Percentiles rank a stretch among this genome's conserved stretches.
These are phyloP conservation scores for Melampsora larici-populina DNA, from an alignment of 1,284 basidiomycete species.

Conservation along the genomic window DNA sequence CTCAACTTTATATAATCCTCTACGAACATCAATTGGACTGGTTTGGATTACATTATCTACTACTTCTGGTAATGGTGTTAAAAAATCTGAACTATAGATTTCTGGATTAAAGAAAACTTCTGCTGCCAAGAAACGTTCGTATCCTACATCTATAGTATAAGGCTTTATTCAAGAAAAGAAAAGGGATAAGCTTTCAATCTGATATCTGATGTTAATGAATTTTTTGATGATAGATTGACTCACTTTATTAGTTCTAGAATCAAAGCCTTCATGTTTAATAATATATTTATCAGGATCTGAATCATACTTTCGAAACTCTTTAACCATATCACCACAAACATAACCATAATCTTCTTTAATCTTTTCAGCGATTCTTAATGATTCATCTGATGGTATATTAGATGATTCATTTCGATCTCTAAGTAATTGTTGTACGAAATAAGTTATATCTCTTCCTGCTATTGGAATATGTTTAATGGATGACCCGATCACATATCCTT, in stretches of 20 bases:
- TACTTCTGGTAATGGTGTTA: constrained; percentile 93
- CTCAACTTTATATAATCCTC: constrained; percentile 83
- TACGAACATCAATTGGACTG: constrained; percentile 89
- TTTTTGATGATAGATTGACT: constrained; percentile 50
- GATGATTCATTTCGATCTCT: constrained; percentile 90
- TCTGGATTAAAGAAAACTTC: constrained; percentile 99
- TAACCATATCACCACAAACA: constrained; percentile 98
- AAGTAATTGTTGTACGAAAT: constrained; percentile 94
- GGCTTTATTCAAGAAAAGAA: constrained; percentile 59
- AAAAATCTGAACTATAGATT: constrained; percentile 95
- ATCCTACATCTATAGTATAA: constrained; percentile 89
- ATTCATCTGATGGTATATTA: constrained; percentile 92
- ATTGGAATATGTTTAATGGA: constrained; percentile 99
- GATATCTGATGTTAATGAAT: neutral
- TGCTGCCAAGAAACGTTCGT: constrained; percentile 97
- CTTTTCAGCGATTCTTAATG: constrained; percentile 81
- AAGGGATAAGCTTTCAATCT: neutral
- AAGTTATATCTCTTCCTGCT: constrained; percentile 93
- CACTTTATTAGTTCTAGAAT: constrained; percentile 85
- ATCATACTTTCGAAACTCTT: constrained; percentile 98
- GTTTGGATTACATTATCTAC: constrained; percentile 95
- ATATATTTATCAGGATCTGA: constrained; percentile 95
- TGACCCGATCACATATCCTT: constrained; percentile 98
- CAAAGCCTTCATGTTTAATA: constrained; percentile 86
- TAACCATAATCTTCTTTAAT: constrained; percentile 99